Conservation (phyloP, 257 asterid species). For the Handroanthus guayacan region DNA sequence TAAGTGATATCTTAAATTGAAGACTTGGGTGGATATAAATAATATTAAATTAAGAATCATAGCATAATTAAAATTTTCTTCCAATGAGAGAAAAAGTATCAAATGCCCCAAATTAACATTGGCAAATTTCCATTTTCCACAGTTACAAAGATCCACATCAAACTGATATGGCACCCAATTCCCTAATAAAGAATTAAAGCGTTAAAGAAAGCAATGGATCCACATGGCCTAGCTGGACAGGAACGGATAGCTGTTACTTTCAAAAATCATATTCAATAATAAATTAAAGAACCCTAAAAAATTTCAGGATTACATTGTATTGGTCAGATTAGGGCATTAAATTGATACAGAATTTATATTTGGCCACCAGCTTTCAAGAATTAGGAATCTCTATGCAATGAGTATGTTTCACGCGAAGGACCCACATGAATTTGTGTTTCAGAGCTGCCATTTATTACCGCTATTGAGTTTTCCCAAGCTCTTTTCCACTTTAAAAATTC, state of each 20-base stretch:
- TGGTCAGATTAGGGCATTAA: slow-evolving; percentile 20
- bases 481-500: slow-evolving; percentile 20
- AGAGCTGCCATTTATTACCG: slow-evolving; percentile 56
- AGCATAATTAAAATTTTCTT: background rate
- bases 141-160: background rate
- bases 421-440: slow-evolving; percentile 58
- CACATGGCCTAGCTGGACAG: slow-evolving; percentile 77
- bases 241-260: slow-evolving; percentile 49
- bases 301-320: background rate
- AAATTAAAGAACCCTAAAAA: background rate
- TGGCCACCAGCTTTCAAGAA: slow-evolving; percentile 33
- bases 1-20: no score
- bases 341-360: slow-evolving; percentile 21
- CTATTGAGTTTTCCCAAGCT: slow-evolving; percentile 37
- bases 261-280: slow-evolving; percentile 30
- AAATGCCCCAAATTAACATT: background rate
- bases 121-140: slow-evolving; percentile 12
- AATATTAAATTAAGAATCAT: no score
- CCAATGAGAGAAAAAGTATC: background rate
- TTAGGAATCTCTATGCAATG: slow-evolving; percentile 56
- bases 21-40: no score
- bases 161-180: background rate
- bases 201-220: slow-evolving; percentile 35
- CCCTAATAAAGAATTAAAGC: slow-evolving; percentile 25
- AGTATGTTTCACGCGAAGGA: slow-evolving; percentile 57